phyloP scores from a whole-genome alignment of 352 stramenopile genomes.

The Phytophthora chlamydospora region DNA sequence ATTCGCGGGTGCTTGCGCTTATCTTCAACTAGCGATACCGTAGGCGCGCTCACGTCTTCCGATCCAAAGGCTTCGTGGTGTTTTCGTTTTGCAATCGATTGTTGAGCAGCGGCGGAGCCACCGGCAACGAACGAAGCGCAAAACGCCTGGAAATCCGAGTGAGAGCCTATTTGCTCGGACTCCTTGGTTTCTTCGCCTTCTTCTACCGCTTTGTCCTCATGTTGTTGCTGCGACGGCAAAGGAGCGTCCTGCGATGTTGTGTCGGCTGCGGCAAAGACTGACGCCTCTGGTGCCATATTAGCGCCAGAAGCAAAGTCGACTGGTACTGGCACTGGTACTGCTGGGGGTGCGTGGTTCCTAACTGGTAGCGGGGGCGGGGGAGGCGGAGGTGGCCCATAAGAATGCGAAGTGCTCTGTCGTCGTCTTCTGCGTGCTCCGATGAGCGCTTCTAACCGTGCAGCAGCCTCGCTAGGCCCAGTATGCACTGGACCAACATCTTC shows the following conservation, averaged over 20 bases:
- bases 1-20: slow-evolving; percentile 21
- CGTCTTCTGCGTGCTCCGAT: slow-evolving; percentile 29
- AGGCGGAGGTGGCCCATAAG: not conserved
- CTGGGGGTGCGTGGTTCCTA: not conserved
- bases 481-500: slow-evolving; percentile 13
- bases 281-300: slow-evolving; percentile 3
- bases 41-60: slow-evolving; percentile 2
- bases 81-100: slow-evolving; percentile 30
- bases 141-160: slow-evolving; percentile 38
- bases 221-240: not conserved
- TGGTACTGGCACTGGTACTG: not conserved
- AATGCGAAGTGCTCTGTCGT: slow-evolving; percentile 2
- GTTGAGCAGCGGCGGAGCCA: slow-evolving; percentile 27
- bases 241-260: not conserved
- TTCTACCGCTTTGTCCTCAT: slow-evolving; percentile 10
- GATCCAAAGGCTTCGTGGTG: slow-evolving; percentile 36
- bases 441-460: slow-evolving; percentile 23
- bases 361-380: not conserved
- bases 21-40: slow-evolving; percentile 6
- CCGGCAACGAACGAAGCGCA: slow-evolving; percentile 40
- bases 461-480: slow-evolving; percentile 21
- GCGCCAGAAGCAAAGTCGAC: not conserved
- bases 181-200: slow-evolving; percentile 26
- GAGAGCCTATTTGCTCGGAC: slow-evolving; percentile 3
- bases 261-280: not conserved